Percentiles rank a stretch among this genome's conserved stretches.
phyloP scores from a whole-genome alignment of 1,139 yeast genomes.

The Meyerozyma carpophila region DNA sequence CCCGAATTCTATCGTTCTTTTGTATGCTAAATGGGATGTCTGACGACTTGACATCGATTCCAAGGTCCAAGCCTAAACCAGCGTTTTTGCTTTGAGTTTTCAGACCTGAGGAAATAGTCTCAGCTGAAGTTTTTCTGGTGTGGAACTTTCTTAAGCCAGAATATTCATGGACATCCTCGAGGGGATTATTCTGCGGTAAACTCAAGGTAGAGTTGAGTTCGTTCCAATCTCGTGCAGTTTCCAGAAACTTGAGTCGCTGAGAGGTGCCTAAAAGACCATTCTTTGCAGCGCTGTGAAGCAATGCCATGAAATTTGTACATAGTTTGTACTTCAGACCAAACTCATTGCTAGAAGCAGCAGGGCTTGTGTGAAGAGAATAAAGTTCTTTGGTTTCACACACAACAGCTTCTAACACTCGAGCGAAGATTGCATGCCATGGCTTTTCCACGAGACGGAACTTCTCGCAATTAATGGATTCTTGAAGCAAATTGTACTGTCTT shows the following conservation, averaged over 20 bases:
- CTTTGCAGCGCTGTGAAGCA: slow-evolving; percentile 27
- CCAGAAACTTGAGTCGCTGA: slow-evolving; percentile 10
- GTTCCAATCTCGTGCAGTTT: slow-evolving; percentile 29
- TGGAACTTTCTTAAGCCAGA: slow-evolving; percentile 17
- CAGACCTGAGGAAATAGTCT: background rate
- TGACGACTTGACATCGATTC: slow-evolving; percentile 26
- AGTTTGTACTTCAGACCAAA: slow-evolving; percentile 22
- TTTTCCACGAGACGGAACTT: background rate
- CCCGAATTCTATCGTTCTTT: slow-evolving; percentile 25
- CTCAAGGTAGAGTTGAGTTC: slow-evolving; percentile 17
- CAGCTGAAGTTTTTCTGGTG: slow-evolving; percentile 5
- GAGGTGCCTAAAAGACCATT: slow-evolving; percentile 17
- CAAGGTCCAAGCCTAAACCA: slow-evolving; percentile 34
- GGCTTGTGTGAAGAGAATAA: background rate
- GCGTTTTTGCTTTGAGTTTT: background rate
- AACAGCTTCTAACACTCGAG: background rate
- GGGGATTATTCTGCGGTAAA: slow-evolving; percentile 2
- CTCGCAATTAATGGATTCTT: slow-evolving; percentile 2
- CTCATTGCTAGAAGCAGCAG: slow-evolving; percentile 4
- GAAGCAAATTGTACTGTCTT: background rate
- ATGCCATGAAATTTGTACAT: slow-evolving; percentile 29
- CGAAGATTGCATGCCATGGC: background rate
- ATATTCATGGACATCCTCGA: slow-evolving; percentile 1
- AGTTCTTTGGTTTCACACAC: background rate
- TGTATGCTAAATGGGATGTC: slow-evolving; percentile 31